Base-by-base conservation (phyloP, 257 asterid species). In the Coffea eugenioides region DNA sequence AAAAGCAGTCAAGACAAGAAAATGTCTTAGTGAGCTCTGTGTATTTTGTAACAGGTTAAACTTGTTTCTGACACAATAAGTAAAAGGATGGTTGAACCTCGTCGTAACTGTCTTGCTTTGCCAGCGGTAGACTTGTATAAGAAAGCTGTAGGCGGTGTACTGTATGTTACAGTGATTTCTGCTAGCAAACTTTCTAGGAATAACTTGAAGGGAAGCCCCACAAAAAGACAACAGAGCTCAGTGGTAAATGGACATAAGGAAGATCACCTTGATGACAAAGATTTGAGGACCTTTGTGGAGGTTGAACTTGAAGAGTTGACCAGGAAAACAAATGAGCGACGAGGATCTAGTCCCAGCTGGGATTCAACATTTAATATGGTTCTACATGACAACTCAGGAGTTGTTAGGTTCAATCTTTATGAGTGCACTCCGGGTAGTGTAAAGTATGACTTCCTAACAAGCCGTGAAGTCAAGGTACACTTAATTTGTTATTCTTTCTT, bases 81-180 rank as follows among this genome's bases (percentile, higher is more conserved):
- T 79, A 96, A 96, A 86, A 91, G 91, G 83, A 90, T 96, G 99
- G 96, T 96, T 69, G 99, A 92, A 79, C 99, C 99, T 59, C 92
- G 94, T 62, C 95, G 99, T 36, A 97, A 90, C 84, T 94, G 98
- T 89, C 86, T 92, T 68, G 83, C 97, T 85, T 88, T 96, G 87
- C 97, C 99, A 13, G 89, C 93, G 23, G 86, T 82, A 64, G 96
- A 90, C 85, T 85, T 92, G 74, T 86, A 82, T 74, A 96, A 92
- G 90, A 89, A 85, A 81, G 97, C 93, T 68, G 97, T 91, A 10
- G 98, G 93, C 46, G 99, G 97, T 74, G 77, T 88, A 77, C 80
- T 96, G 64, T 83, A 86, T 52, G 95, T 96, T 64, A 88, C 94
- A 0, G 91, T 90, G 43, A 79, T 91, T 74, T 92, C 97, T 59